phyloP scores from a whole-genome alignment of 2,329 filamentous ascomycete species.

The Clarireedia hainanense region DNA sequence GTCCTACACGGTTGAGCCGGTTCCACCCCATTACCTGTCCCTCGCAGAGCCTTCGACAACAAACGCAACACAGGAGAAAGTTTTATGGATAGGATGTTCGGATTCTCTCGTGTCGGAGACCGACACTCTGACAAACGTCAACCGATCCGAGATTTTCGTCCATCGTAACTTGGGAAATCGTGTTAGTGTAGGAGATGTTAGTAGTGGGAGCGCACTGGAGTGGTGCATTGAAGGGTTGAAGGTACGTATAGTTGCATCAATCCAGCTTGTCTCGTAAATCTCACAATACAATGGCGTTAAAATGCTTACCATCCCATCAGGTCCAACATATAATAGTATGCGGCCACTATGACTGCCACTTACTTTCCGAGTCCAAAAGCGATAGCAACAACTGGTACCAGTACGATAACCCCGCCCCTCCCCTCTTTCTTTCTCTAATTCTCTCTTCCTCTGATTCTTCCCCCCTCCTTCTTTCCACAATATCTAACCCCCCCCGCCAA shows the following conservation, averaged over 20 bases:
- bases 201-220: constrained; percentile 52
- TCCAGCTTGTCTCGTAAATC: too few species aligned
- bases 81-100: constrained; percentile 62
- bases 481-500: background rate
- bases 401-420: constrained; percentile 29
- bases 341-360: constrained; percentile 46
- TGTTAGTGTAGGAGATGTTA: constrained; percentile 51
- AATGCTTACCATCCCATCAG: constrained; percentile 16
- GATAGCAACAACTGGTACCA: constrained; percentile 47
- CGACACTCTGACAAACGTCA: constrained; percentile 46
- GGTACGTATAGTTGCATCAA: constrained; percentile 31
- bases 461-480: background rate
- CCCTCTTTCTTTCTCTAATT: too few species aligned
- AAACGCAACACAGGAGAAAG: constrained; percentile 33
- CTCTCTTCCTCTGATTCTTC: background rate
- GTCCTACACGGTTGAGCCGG: background rate
- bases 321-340: constrained; percentile 49
- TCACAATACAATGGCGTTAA: background rate
- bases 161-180: constrained; percentile 66
- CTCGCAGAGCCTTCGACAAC: background rate
- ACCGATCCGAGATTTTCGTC: constrained; percentile 61
- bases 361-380: constrained; percentile 38
- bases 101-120: constrained; percentile 61
- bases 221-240: constrained; percentile 55
- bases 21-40: background rate